Conservation (phyloP, 164 flowering plant genomes). For the Paratinospora sagittata region DNA sequence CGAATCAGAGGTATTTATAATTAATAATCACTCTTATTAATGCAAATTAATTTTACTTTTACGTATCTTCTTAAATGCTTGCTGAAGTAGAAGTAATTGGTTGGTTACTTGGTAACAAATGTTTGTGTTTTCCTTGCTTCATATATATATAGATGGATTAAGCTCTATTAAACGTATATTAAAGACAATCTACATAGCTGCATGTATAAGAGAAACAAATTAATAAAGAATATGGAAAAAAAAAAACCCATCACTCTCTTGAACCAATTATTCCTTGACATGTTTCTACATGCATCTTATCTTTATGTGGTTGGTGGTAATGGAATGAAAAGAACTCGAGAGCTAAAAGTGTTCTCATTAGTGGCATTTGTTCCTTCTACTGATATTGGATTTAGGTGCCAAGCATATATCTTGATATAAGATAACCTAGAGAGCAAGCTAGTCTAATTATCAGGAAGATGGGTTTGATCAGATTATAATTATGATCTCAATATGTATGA, state of each 20-base stretch:
- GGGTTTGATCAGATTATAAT: not conserved
- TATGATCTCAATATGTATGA: not conserved
- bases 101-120: not conserved
- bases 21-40: not conserved
- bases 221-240: conserved; percentile 1
- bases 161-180: too few relatives aligned
- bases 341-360: conserved; percentile 30
- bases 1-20: conserved; percentile 83
- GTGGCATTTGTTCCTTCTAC: conserved; percentile 8
- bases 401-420: conserved; percentile 26
- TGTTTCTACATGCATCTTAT: not conserved
- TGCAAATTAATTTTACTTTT: too few relatives aligned
- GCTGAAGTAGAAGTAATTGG: not conserved
- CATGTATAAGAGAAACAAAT: too few relatives aligned
- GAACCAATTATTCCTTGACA: conserved; percentile 2
- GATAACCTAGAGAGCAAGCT: not conserved
- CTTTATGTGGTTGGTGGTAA: conserved; percentile 13
- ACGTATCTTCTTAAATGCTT: too few relatives aligned
- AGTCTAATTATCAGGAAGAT: not conserved
- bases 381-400: conserved; percentile 43
- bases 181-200: too few relatives aligned
- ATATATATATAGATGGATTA: too few relatives aligned
- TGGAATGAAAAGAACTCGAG: conserved; percentile 47
- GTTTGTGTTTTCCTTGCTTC: too few relatives aligned
- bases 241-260: conserved; percentile 1